Evolutionary conservation across 805 yeast species (phyloP).

Genomic region (Candida namnaoensis): DNA sequence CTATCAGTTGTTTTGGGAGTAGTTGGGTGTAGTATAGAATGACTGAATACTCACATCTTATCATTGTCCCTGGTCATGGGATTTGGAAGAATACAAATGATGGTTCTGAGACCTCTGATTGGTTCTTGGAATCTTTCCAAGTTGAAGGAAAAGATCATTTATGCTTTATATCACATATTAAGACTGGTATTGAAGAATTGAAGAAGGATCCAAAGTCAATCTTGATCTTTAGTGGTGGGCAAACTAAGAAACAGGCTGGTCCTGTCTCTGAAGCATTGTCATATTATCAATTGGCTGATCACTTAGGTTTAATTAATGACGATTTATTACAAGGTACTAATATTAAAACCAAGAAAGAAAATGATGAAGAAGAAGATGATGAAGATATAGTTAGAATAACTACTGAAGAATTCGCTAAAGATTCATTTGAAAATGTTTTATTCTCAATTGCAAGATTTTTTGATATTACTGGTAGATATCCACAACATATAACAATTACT

Average conservation of each 20-base stretch:
- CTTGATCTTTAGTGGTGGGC: constrained; percentile 56
- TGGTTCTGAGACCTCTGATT: constrained; percentile 44
- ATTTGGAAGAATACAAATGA: constrained; percentile 41
- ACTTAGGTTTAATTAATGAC: constrained; percentile 14
- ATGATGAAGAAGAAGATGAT: background rate
- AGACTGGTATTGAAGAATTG: constrained; percentile 30
- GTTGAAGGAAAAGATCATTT: constrained; percentile 60
- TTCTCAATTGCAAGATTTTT: constrained; percentile 49
- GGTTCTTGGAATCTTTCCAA: constrained; percentile 66
- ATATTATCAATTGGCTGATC: constrained; percentile 37
- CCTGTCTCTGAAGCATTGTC: constrained; percentile 54
- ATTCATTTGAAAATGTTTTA: constrained; percentile 70
- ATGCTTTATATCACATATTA: constrained; percentile 55
- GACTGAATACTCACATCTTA: constrained; percentile 16
- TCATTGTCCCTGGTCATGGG: constrained; percentile 56
- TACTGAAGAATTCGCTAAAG: constrained; percentile 69
- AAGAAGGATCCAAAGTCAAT: constrained; percentile 23
- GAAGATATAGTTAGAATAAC: constrained; percentile 18
- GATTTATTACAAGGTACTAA: background rate
- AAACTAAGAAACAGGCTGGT: constrained; percentile 49
- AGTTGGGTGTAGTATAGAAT: too few relatives aligned
- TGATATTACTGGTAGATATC: constrained; percentile 38
- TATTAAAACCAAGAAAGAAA: too few relatives aligned
- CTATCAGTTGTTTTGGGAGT: too few relatives aligned
- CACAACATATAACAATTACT: constrained; percentile 43